Conservation (phyloP, 345 rosid species). For the Linum usitatissimum region DNA sequence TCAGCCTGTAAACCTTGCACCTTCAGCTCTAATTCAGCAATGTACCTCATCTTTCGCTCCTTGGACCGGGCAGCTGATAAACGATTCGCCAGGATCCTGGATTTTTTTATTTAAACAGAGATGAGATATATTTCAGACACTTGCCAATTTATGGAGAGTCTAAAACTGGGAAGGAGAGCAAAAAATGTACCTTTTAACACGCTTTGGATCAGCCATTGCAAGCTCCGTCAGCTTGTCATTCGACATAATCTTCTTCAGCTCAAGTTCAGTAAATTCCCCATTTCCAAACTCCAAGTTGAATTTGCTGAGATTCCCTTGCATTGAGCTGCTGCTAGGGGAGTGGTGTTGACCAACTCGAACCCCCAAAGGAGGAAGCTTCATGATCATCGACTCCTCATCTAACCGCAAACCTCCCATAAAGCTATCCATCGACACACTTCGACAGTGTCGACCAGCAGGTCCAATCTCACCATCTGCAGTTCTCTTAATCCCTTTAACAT, state of each 20-base stretch:
- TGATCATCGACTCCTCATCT: not conserved
- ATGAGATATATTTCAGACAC: not conserved
- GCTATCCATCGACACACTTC: constrained; percentile 10
- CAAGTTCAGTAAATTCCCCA: constrained; percentile 4
- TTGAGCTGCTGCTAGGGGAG: constrained; percentile 1
- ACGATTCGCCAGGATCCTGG: constrained; percentile 7
- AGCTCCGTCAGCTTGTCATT: constrained; percentile 7
- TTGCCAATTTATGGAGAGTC: not conserved
- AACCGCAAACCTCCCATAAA: constrained; percentile 1
- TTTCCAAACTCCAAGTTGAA: constrained; percentile 6
- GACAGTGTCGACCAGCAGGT: constrained; percentile 3
- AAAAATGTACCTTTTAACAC: constrained; percentile 1
- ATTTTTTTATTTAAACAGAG: not conserved
- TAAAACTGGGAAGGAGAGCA: not conserved
- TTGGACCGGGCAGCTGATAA: constrained; percentile 9
- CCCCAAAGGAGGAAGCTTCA: not conserved
- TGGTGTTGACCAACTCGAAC: not conserved
- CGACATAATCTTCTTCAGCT: constrained; percentile 6
- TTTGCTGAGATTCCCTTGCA: not conserved
- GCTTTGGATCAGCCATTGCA: constrained; percentile 7
- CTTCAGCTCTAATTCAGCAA: constrained; percentile 8
- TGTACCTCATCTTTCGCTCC: constrained; percentile 7
- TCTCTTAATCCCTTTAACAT: not conserved
- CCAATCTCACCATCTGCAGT: constrained; percentile 1
- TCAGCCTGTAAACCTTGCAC: constrained; percentile 5